Evolutionary conservation across 768 basidiomycete genomes (phyloP).

Genomic region (Auriculariales sp.): DNA sequence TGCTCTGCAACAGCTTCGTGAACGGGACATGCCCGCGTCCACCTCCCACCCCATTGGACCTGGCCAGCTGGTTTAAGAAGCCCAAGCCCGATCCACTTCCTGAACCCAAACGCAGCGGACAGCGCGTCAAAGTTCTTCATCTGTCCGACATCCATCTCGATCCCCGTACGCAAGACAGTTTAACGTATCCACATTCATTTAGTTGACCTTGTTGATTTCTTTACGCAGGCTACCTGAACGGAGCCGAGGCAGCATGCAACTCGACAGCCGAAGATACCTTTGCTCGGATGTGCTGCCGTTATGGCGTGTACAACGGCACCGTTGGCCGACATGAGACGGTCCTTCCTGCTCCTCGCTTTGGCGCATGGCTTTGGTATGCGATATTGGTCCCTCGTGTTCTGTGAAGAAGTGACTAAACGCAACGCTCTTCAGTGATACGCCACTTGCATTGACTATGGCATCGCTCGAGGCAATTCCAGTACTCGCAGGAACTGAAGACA

Average conservation of each 20-base stretch:
- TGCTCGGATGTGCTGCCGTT: slow-evolving; percentile 51
- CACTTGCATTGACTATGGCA: slow-evolving; percentile 42
- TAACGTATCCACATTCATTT: too few relatives aligned
- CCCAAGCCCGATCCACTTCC: slow-evolving; percentile 42
- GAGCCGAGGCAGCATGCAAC: slow-evolving; percentile 60
- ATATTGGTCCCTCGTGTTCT: neutral
- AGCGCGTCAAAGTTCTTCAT: slow-evolving; percentile 58
- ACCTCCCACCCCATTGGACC: slow-evolving; percentile 42
- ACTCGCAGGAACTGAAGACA: slow-evolving; percentile 42
- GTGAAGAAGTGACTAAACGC: neutral
- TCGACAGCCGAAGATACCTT: too few relatives aligned
- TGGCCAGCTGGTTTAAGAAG: slow-evolving; percentile 59
- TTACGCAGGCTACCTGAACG: slow-evolving; percentile 44
- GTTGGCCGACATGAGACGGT: slow-evolving; percentile 39
- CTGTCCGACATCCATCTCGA: slow-evolving; percentile 69
- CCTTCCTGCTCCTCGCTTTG: slow-evolving; percentile 52
- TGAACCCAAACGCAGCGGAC: slow-evolving; percentile 42
- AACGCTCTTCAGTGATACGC: slow-evolving; percentile 44
- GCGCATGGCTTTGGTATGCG: slow-evolving; percentile 42
- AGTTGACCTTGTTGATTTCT: too few relatives aligned
- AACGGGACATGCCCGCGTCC: slow-evolving; percentile 40
- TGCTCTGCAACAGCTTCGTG: slow-evolving; percentile 47
- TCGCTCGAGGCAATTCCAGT: slow-evolving; percentile 54
- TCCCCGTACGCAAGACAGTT: too few relatives aligned
- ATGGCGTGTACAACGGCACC: slow-evolving; percentile 24